These are phyloP conservation scores for Annulohypoxylon maeteangense DNA, from an alignment of 495 filamentous ascomycete species.

Conservation along the genomic window DNA sequence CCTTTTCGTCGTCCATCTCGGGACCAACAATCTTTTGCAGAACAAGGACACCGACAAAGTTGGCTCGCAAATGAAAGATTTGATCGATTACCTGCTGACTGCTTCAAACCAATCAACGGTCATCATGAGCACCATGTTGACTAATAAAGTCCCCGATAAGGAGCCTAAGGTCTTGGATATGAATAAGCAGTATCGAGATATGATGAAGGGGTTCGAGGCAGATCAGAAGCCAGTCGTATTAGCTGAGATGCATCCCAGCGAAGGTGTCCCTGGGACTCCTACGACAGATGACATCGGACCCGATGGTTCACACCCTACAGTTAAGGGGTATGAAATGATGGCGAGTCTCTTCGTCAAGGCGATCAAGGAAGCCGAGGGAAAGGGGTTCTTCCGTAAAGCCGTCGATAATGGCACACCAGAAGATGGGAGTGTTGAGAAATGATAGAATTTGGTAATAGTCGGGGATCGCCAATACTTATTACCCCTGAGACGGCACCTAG, in stretches of 20 bases:
- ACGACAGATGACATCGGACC: constrained; percentile 31
- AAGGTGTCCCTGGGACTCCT: constrained; percentile 23
- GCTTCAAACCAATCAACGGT: constrained; percentile 37
- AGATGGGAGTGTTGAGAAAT: constrained; percentile 33
- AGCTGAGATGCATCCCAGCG: constrained; percentile 40
- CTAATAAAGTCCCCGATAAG: constrained; percentile 41
- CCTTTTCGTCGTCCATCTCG: constrained; percentile 50
- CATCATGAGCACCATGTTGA: constrained; percentile 38
- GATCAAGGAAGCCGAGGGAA: constrained; percentile 42
- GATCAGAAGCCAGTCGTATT: constrained; percentile 31
- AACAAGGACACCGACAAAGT: constrained; percentile 38
- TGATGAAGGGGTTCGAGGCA: constrained; percentile 38
- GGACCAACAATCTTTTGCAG: constrained; percentile 50
- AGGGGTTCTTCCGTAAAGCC: constrained; percentile 47
- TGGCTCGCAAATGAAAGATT: constrained; percentile 30
- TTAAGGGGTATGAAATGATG: constrained; percentile 56
- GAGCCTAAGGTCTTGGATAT: constrained; percentile 46
- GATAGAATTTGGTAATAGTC: not conserved
- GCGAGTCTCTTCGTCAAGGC: constrained; percentile 50
- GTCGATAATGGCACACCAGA: constrained; percentile 43
- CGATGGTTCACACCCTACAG: constrained; percentile 52
- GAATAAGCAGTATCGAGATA: constrained; percentile 44
- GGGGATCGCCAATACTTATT: not conserved
- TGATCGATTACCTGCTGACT: constrained; percentile 35
- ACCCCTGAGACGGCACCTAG: not conserved